phyloP scores from a whole-genome alignment of 2,329 filamentous ascomycete genomes.

The Claviceps sp. region DNA sequence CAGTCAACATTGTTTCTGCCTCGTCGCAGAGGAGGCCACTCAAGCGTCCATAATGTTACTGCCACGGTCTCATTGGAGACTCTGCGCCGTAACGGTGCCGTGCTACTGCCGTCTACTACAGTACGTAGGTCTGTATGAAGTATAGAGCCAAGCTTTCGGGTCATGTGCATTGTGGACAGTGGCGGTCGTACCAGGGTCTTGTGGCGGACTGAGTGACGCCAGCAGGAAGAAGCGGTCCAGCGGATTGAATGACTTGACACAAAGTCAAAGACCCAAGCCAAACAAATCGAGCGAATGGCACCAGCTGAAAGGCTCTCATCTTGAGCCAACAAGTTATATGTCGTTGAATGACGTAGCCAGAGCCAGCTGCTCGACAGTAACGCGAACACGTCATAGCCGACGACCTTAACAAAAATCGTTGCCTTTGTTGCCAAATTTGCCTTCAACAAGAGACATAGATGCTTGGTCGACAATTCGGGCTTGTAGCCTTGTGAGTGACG shows the following conservation, averaged over 20 bases:
- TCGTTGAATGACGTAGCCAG: no score
- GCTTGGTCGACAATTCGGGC: no score
- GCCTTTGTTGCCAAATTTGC: no score
- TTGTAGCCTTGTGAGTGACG: no score
- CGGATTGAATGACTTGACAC: neutral
- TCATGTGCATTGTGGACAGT: neutral
- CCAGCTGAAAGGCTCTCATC: neutral
- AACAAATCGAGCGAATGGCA: neutral
- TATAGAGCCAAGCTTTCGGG: neutral
- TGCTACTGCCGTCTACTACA: neutral
- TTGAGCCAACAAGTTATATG: no score
- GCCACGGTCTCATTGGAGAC: neutral
- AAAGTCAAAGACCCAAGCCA: neutral
- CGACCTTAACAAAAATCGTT: no score
- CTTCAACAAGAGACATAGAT: no score
- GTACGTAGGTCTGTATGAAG: neutral
- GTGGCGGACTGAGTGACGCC: neutral
- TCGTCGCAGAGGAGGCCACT: neutral
- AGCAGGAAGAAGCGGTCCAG: neutral
- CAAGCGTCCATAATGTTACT: no score
- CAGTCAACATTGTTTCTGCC: neutral
- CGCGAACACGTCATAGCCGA: neutral
- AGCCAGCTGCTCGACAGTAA: neutral
- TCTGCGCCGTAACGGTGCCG: neutral
- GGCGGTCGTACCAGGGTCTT: neutral